Base-by-base conservation (phyloP, 352 stramenopile species). In the Phytophthora citrophthora region DNA sequence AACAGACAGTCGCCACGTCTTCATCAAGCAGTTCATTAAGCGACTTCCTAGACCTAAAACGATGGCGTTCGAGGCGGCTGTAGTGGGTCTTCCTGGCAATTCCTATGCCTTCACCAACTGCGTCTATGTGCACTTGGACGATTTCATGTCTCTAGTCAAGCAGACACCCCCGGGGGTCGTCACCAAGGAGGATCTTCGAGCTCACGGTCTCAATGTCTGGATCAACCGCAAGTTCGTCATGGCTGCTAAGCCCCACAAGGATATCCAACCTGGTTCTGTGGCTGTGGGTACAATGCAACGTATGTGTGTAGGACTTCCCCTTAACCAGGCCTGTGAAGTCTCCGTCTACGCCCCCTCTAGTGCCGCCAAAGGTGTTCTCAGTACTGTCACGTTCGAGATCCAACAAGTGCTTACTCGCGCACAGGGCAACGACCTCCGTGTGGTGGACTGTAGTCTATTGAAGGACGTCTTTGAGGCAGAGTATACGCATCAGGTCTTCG, bases 191-290 rank as follows among this genome's bases (percentile, higher is more conserved):
- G 74, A 93, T 29, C 62, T 95, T 29, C 76, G 80, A 16, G 87
- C 84, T 15, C 77, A 83, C 39, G 87, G 87, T 0, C 80, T 95
- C 40, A 92, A 93, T 46, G 74, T 93, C 20, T 95, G 86, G 85
- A 68, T 94, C 24, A 91, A 93, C 66, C 70, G 70, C 72, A 93
- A 93, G 72, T 95, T 86, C 48, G 85, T 94, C 2, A 83, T 95
- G 64, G 72, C 83, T n/a, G 76, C 78, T 24, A 91, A 89, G 62
- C 85, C 85, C 26, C 74, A 91, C 48, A 89, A 88, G 59, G 72
- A 94, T 24, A 77, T 91, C 23, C 52, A 78, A 45, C 61, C 55
- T 23, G 83, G 84, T 36, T 64, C 72, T 16, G 71, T 95, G 40
- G 87, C 81, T 15, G 85, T 94, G 46, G 87, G 87, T 13, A 83